Evolutionary conservation across 2,329 filamentous ascomycete genomes (phyloP).

Genomic region (Pseudovirgaria hyperparasitica): DNA sequence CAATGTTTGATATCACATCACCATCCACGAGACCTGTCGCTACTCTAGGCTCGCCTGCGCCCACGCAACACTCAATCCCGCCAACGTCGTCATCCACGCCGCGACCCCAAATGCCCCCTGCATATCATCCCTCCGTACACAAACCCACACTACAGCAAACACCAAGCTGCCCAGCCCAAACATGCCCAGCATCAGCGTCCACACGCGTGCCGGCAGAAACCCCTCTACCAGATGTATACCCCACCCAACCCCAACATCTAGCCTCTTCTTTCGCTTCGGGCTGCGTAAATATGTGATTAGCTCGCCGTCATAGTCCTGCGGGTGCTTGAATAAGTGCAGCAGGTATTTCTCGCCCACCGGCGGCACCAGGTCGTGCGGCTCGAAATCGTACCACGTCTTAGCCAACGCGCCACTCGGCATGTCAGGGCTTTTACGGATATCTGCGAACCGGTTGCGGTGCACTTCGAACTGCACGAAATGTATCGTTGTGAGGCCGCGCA

Average conservation of each 20-base stretch:
- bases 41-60: conserved; percentile 20
- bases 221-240: conserved; percentile 27
- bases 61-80: conserved; percentile 18
- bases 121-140: conserved; percentile 16
- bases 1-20: too few species aligned
- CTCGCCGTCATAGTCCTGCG: conserved; percentile 26
- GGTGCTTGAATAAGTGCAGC: conserved; percentile 26
- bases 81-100: conserved; percentile 22
- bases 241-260: conserved; percentile 25
- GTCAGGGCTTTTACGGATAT: conserved; percentile 23
- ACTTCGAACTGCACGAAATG: conserved; percentile 28
- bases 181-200: conserved; percentile 15
- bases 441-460: conserved; percentile 26
- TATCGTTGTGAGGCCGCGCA: conserved; percentile 24
- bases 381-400: conserved; percentile 21
- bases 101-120: conserved; percentile 29
- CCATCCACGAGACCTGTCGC: too few species aligned
- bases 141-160: conserved; percentile 23
- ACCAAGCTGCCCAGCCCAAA: conserved; percentile 20
- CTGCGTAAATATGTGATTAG: conserved; percentile 22
- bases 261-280: conserved; percentile 18
- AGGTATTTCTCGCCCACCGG: conserved; percentile 26
- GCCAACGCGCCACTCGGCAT: conserved; percentile 19
- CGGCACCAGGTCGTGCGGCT: conserved; percentile 23
- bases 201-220: conserved; percentile 23